Base-by-base conservation (phyloP, 2,329 filamentous ascomycete species). In the Trichoderma semiorbis region DNA sequence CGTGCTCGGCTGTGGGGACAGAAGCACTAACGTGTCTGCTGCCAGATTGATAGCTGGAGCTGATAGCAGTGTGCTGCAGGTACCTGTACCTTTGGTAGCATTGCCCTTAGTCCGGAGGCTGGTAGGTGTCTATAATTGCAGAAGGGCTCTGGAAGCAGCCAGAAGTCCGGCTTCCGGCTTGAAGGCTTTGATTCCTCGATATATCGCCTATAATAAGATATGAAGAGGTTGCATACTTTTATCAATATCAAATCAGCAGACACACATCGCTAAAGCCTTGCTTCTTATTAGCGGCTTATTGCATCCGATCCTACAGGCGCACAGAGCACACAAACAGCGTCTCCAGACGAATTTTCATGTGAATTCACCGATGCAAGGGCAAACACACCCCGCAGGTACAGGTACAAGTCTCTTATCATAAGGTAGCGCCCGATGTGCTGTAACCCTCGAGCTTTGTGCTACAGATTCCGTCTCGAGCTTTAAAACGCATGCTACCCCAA, bases 1-100 rank as follows among this genome's bases (percentile, higher is more conserved):
- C 66, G 66, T 69, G 66, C 50, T 71, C 55, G 34, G 69, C 50
- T 34, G 60, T 47, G 61, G 60, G 47, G 60, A 58, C 50, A n/a
- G 43, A 18, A 67, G 50, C 50, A 67, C 61, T 64, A 64, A 64
- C 39, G 39, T 24, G 36, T 30, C 24, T 30, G 24, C 24, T 57
- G 47, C 47, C 5, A 57, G 53, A 57, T 18, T 10, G 53, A 10
- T 30, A 30, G 53, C 24, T 24, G 28, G 26, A n/a, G 28, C 32
- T 61, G 61, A 47, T 47, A 64, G 21, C 21, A 26, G 3, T 18
- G 5, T 53, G 21, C 43, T 53, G 47, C 47, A 53, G 47, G 47
- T 53, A 53, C 47, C 21, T 53, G 47, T 50, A 21, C 43, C n/a
- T 12, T 16, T 18, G n/a, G 7, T n/a, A 50, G 43, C n/a, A 11